Conservation (phyloP, 305 asterid species). For the Rubia tinctorum region DNA sequence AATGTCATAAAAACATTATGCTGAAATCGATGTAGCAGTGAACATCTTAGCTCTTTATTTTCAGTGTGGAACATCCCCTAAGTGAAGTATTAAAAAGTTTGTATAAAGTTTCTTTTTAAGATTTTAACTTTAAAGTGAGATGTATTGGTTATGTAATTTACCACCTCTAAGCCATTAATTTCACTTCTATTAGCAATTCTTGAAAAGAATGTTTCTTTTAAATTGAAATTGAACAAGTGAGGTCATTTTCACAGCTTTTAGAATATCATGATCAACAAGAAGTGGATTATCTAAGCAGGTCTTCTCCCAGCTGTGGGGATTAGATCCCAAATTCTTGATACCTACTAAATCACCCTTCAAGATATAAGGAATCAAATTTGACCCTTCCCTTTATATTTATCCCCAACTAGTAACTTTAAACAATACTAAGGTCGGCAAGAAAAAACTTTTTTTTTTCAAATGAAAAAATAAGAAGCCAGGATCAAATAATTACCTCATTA, state of each 20-base stretch:
- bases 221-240: constrained; percentile 7
- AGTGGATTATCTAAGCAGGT: constrained; percentile 24
- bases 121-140: too few relatives aligned
- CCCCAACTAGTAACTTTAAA: background rate
- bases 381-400: background rate
- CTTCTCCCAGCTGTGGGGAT: constrained; percentile 28
- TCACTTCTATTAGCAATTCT: background rate
- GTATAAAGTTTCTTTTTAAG: too few relatives aligned
- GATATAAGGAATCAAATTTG: constrained; percentile 7
- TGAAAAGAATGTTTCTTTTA: too few relatives aligned
- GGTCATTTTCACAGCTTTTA: constrained; percentile 32
- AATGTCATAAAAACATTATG: too few relatives aligned
- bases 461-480: background rate
- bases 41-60: too few relatives aligned
- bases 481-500: background rate
- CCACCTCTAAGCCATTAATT: too few relatives aligned
- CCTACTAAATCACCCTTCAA: constrained; percentile 13
- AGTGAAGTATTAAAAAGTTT: too few relatives aligned
- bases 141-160: too few relatives aligned
- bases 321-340: constrained; percentile 23
- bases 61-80: too few relatives aligned
- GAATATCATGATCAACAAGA: constrained; percentile 20
- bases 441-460: too few relatives aligned
- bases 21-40: too few relatives aligned
- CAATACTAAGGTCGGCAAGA: background rate